Evolutionary conservation across 2,329 filamentous ascomycete species (phyloP).

Genomic region (Raffaelea arxii): DNA sequence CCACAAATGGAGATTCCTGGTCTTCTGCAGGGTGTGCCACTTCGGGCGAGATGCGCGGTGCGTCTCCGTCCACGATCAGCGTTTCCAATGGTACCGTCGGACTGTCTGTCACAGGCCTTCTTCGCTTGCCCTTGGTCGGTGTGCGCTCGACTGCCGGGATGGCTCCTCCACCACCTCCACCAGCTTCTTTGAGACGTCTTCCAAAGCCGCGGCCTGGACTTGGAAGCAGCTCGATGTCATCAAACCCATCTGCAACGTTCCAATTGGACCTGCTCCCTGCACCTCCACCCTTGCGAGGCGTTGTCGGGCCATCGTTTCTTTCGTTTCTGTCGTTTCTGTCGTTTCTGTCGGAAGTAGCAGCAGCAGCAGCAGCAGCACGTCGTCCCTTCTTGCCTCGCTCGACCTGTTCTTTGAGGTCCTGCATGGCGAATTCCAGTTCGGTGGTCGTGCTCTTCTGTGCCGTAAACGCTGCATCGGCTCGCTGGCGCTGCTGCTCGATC

Average conservation of each 20-base stretch:
- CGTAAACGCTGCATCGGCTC: constrained; percentile 54
- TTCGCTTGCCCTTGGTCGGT: constrained; percentile 62
- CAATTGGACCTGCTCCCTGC: constrained; percentile 34
- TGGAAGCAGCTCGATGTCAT: constrained; percentile 49
- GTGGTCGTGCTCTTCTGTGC: constrained; percentile 57
- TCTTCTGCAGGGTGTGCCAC: not conserved
- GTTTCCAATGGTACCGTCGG: constrained; percentile 53
- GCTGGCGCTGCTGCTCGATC: constrained; percentile 50
- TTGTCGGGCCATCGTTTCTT: constrained; percentile 31
- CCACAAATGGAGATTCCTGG: constrained; percentile 30
- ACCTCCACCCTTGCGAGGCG: constrained; percentile 43
- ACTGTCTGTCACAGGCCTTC: constrained; percentile 55
- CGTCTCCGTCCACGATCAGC: constrained; percentile 15
- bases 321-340: constrained; percentile 1
- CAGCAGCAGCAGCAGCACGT: too few species aligned
- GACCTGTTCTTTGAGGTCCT: constrained; percentile 57
- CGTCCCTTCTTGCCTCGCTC: constrained; percentile 29
- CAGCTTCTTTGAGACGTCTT: constrained; percentile 26
- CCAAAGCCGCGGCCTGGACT: constrained; percentile 44
- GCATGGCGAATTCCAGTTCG: constrained; percentile 62
- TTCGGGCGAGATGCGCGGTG: not conserved
- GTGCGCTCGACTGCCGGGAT: constrained; percentile 40
- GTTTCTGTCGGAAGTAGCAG: too few species aligned
- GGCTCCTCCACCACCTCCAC: constrained; percentile 31
- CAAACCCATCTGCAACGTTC: constrained; percentile 65